Conservation (phyloP, 1,139 yeast genomes). For the Taphrina communis region DNA sequence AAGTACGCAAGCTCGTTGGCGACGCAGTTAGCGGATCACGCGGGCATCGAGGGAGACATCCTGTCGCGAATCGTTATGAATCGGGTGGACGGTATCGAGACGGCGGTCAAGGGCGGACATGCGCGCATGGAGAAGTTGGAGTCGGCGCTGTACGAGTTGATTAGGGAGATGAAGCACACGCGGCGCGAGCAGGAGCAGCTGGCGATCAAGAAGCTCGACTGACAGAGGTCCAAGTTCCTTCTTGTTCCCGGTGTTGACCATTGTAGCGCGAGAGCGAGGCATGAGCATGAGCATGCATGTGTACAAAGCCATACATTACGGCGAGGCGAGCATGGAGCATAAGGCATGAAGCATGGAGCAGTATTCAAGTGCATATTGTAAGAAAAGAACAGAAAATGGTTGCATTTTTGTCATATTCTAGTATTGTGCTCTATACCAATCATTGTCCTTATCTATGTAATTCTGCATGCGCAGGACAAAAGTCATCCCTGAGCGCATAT, state of each 20-base stretch:
- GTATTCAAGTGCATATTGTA: too few relatives aligned
- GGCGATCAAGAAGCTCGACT: background rate
- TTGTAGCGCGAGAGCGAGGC: slow-evolving; percentile 5
- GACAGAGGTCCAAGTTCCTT: background rate
- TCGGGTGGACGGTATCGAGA: slow-evolving; percentile 31
- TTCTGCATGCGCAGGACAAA: too few relatives aligned
- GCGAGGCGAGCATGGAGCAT: too few relatives aligned
- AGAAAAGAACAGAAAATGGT: too few relatives aligned
- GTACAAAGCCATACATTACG: too few relatives aligned
- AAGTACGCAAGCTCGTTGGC: slow-evolving; percentile 36
- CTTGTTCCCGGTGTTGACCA: background rate
- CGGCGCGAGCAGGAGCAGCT: background rate
- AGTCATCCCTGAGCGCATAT: too few relatives aligned
- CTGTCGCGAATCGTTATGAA: slow-evolving; percentile 30
- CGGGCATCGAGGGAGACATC: slow-evolving; percentile 12
- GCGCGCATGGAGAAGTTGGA: slow-evolving; percentile 25
- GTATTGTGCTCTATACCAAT: background rate
- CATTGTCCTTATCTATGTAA: background rate
- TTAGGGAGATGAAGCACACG: slow-evolving; percentile 10
- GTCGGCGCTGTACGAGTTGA: slow-evolving; percentile 10
- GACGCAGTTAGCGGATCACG: slow-evolving; percentile 35
- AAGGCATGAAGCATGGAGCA: too few relatives aligned
- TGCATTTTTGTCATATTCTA: background rate
- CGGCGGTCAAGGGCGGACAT: slow-evolving; percentile 24
- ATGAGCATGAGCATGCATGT: too few relatives aligned